These are phyloP conservation scores for Pleurotus ostreatus DNA, from an alignment of 768 basidiomycete genomes.

Conservation along the genomic window DNA sequence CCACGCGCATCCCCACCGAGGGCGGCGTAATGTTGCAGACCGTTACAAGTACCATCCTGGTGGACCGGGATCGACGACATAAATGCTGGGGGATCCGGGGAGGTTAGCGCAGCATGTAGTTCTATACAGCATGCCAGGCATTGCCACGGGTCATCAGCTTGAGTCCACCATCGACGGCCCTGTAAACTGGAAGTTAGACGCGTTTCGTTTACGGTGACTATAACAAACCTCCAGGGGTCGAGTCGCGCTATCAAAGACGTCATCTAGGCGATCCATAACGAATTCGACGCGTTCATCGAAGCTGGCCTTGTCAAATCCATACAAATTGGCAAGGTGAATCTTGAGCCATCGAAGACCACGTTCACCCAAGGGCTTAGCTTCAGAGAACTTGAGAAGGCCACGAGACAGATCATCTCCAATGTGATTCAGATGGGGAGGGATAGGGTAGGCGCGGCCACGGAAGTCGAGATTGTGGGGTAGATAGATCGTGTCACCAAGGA, in stretches of 20 bases:
- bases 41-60: conserved; percentile 98
- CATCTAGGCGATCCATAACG: conserved; percentile 64
- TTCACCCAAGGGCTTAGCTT: conserved; percentile 73
- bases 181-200: conserved; percentile 19
- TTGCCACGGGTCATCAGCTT: conserved; percentile 97
- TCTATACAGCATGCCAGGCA: conserved; percentile 92
- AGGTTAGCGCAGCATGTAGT: conserved; percentile 73
- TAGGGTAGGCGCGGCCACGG: conserved; percentile 94
- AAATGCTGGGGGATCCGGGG: conserved; percentile 57
- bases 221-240: conserved; percentile 67
- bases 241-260: conserved; percentile 79
- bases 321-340: conserved; percentile 90
- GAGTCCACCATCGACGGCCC: conserved; percentile 84
- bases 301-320: conserved; percentile 91
- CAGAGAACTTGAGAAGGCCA: conserved; percentile 81
- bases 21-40: conserved; percentile 97
- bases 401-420: conserved; percentile 93
- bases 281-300: conserved; percentile 91
- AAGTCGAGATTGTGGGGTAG: conserved; percentile 97
- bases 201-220: neutral
- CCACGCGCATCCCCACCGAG: conserved; percentile 89
- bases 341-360: conserved; percentile 92
- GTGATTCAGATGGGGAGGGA: conserved; percentile 93
- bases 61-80: conserved; percentile 83
- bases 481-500: conserved; percentile 85